Percentiles rank a stretch among this genome's conserved stretches.
Evolutionary conservation across 371 early-diverging fungal genomes (phyloP).

Genomic region (Syncephalastrum racemosum): DNA sequence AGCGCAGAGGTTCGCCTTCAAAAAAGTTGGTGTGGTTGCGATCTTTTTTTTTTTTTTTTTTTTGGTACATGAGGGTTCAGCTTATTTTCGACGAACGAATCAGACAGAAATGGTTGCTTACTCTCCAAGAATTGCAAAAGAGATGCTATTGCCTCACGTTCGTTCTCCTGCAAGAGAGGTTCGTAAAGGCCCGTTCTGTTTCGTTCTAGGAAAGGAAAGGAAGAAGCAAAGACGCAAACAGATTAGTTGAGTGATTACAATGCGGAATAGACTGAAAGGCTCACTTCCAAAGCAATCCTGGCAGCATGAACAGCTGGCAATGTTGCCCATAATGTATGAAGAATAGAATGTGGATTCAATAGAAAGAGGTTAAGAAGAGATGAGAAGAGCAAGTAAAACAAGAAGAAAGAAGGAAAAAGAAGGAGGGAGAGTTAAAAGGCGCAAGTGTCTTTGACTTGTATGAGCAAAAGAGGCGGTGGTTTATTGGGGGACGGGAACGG

Average conservation of each 20-base stretch:
- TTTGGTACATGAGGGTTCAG: background rate
- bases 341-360: background rate
- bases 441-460: too few species aligned
- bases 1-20: slow-evolving; percentile 82
- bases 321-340: slow-evolving; percentile 21
- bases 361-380: too few species aligned
- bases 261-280: slow-evolving; percentile 8
- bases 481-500: too few species aligned
- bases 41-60: slow-evolving; percentile 36
- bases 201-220: slow-evolving; percentile 26
- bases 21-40: slow-evolving; percentile 83
- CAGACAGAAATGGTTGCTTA: slow-evolving; percentile 38
- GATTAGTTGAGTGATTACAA: background rate
- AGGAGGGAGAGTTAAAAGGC: too few species aligned
- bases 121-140: slow-evolving; percentile 82
- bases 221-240: background rate
- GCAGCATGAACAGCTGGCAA: slow-evolving; percentile 32
- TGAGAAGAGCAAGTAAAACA: too few species aligned
- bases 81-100: slow-evolving; percentile 1
- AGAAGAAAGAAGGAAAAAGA: too few species aligned
- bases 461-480: too few species aligned
- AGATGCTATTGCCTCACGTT: slow-evolving; percentile 83
- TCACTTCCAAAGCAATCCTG: slow-evolving; percentile 51
- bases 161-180: slow-evolving; percentile 81
- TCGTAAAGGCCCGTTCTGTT: slow-evolving; percentile 66